Percentiles rank a stretch among this genome's conserved stretches.
phyloP scores from a whole-genome alignment of 2,329 filamentous ascomycete species.

The Aschersonia sp. region DNA sequence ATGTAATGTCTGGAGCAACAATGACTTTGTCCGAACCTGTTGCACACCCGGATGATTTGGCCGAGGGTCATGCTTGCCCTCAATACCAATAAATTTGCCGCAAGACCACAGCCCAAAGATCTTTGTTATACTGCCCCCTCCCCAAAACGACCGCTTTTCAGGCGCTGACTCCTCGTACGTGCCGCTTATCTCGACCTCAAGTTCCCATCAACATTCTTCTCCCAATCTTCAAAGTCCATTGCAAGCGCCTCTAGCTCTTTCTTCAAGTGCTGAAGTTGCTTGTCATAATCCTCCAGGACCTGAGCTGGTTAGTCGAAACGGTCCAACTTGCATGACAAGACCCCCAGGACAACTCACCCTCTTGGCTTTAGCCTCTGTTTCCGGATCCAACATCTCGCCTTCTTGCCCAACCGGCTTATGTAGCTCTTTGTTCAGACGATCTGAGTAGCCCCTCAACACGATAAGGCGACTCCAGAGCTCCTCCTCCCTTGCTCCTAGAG shows the following conservation, averaged over 20 bases:
- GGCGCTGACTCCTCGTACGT: background rate
- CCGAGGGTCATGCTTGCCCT: too few species aligned
- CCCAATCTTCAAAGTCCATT: constrained; percentile 41
- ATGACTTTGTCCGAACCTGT: too few species aligned
- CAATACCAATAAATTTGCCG: too few species aligned
- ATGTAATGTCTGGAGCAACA: too few species aligned
- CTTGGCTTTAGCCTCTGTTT: constrained; percentile 57
- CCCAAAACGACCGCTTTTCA: background rate
- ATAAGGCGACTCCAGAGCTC: constrained; percentile 78
- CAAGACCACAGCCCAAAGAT: too few species aligned
- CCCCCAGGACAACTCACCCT: constrained; percentile 39
- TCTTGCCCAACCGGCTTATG: constrained; percentile 47
- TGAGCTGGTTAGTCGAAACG: constrained; percentile 14
- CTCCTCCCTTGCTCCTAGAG: constrained; percentile 60
- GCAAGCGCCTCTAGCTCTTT: constrained; percentile 53
- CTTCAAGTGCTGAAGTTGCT: constrained; percentile 62
- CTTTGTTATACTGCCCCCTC: background rate
- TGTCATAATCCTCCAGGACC: constrained; percentile 72
- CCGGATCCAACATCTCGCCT: constrained; percentile 47
- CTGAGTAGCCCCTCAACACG: constrained; percentile 56
- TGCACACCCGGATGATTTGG: too few species aligned
- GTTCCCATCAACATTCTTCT: constrained; percentile 29
- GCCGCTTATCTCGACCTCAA: constrained; percentile 16
- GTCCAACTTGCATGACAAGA: background rate
- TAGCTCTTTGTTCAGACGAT: constrained; percentile 58